Evolutionary conservation across 768 basidiomycete species (phyloP).

Genomic region (Leccinum sublutescens): DNA sequence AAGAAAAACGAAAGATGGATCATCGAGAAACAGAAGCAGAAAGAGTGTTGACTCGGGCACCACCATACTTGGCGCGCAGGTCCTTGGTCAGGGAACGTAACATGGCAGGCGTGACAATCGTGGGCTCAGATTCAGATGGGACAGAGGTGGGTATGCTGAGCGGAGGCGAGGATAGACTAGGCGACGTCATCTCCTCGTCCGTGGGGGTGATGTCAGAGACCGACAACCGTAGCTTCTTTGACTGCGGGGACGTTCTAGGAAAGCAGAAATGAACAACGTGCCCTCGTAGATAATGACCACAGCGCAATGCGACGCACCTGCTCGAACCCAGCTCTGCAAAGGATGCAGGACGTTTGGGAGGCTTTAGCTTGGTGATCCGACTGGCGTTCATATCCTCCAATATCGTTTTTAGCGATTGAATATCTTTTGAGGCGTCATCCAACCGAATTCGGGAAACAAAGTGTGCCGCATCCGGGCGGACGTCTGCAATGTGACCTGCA

Average conservation of each 20-base stretch:
- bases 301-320: constrained; percentile 34
- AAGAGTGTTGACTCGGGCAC: neutral
- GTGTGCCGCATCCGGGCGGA: constrained; percentile 4
- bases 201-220: constrained; percentile 31
- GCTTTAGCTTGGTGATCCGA: constrained; percentile 41
- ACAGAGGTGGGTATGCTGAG: constrained; percentile 47
- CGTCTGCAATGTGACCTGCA: constrained; percentile 17
- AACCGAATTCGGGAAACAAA: constrained; percentile 19
- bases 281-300: neutral
- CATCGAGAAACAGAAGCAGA: constrained; percentile 11
- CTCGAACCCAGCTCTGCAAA: constrained; percentile 40
- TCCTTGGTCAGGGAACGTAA: constrained; percentile 41
- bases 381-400: constrained; percentile 39
- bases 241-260: constrained; percentile 24
- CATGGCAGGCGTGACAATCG: constrained; percentile 62
- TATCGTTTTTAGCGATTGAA: constrained; percentile 32
- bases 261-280: constrained; percentile 1
- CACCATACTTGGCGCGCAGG: constrained; percentile 32
- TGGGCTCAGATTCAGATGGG: constrained; percentile 31
- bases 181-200: constrained; percentile 32
- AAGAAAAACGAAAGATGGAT: neutral
- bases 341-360: constrained; percentile 45
- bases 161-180: constrained; percentile 38
- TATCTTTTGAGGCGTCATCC: constrained; percentile 31
- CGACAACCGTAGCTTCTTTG: constrained; percentile 47